A percentile compares a stretch with the other conserved stretches of the same genome.
phyloP scores from a whole-genome alignment of 441 rosid species.

The Gossypium armourianum region DNA sequence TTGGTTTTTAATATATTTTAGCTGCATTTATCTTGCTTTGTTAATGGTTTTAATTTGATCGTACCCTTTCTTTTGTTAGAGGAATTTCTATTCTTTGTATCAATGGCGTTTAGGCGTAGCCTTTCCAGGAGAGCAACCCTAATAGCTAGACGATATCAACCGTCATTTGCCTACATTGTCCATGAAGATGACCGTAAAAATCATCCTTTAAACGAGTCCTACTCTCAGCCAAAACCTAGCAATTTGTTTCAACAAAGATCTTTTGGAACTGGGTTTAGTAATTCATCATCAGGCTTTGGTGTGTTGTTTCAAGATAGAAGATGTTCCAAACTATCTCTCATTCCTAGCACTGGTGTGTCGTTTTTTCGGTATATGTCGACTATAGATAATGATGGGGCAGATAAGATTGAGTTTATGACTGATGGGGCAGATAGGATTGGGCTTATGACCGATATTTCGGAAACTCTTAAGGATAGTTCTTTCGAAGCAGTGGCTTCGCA shows the following conservation, averaged over 20 bases:
- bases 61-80: not conserved
- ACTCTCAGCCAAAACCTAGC: slow-evolving; percentile 21
- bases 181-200: slow-evolving; percentile 32
- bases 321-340: slow-evolving; percentile 22
- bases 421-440: slow-evolving; percentile 47
- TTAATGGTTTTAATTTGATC: not conserved
- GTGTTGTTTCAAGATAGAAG: slow-evolving; percentile 21
- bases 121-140: slow-evolving; percentile 40
- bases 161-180: slow-evolving; percentile 28
- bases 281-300: slow-evolving; percentile 18
- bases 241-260: slow-evolving; percentile 28
- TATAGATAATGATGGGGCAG: slow-evolving; percentile 18
- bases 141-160: slow-evolving; percentile 25
- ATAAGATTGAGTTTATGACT: slow-evolving; percentile 30
- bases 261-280: slow-evolving; percentile 25
- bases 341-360: slow-evolving; percentile 31
- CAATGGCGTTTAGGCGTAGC: slow-evolving; percentile 50
- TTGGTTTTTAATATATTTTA: not conserved
- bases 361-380: slow-evolving; percentile 57
- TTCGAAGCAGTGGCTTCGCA: slow-evolving; percentile 41
- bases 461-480: slow-evolving; percentile 40
- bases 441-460: slow-evolving; percentile 42
- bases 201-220: slow-evolving; percentile 16
- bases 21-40: not conserved
- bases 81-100: not conserved